phyloP scores from a whole-genome alignment of 805 yeast species.

The Ogataea nitratoaversa region DNA sequence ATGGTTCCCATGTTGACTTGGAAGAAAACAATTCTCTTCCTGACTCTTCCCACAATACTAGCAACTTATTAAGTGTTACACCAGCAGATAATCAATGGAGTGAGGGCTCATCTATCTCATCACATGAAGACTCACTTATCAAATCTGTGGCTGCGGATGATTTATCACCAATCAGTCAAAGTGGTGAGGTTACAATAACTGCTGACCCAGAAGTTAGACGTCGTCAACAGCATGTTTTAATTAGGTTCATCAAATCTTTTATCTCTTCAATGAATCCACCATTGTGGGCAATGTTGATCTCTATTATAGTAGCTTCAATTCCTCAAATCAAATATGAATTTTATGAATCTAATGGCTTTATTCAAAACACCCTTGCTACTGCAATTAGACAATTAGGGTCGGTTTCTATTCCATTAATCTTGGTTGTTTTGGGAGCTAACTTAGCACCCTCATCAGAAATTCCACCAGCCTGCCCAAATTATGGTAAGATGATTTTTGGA shows the following conservation, averaged over 20 bases:
- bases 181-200: conserved; percentile 1
- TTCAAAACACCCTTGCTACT: conserved; percentile 60
- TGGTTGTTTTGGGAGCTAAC: conserved; percentile 76
- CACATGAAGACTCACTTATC: conserved; percentile 9
- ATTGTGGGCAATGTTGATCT: conserved; percentile 66
- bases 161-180: neutral
- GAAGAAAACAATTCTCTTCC: conserved; percentile 2
- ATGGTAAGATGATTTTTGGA: conserved; percentile 59
- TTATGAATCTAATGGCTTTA: conserved; percentile 55
- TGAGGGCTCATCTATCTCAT: conserved; percentile 25
- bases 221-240: neutral
- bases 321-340: conserved; percentile 54
- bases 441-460: conserved; percentile 64
- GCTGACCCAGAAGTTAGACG: neutral
- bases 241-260: conserved; percentile 9
- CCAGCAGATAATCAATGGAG: conserved; percentile 19
- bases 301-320: conserved; percentile 66
- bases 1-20: conserved; percentile 14
- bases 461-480: conserved; percentile 62
- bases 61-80: neutral
- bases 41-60: conserved; percentile 1
- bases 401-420: conserved; percentile 72
- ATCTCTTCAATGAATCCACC: conserved; percentile 68
- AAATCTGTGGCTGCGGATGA: neutral
- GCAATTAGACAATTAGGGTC: conserved; percentile 65